Percentiles rank a stretch among this genome's conserved stretches.
These are phyloP conservation scores for Entomortierella parvispora DNA, from an alignment of 192 early-diverging fungal genomes.

Conservation along the genomic window DNA sequence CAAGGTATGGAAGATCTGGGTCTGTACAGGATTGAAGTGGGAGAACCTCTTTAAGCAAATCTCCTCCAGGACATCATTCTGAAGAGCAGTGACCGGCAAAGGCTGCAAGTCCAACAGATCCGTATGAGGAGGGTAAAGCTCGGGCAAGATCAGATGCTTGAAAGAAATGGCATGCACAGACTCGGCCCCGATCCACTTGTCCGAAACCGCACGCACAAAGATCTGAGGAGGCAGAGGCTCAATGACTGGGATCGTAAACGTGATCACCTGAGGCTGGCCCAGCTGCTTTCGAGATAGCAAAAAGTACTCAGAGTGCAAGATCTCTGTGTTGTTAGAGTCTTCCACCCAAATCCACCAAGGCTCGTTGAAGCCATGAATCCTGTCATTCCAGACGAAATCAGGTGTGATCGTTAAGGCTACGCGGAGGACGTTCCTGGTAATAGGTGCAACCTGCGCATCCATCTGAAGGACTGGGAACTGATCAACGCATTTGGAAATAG, in stretches of 20 bases:
- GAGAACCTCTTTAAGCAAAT: slow-evolving; percentile 87
- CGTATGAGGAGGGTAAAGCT: slow-evolving; percentile 86
- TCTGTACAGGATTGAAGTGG: slow-evolving; percentile 99
- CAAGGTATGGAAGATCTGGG: slow-evolving; percentile 98
- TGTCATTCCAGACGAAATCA: slow-evolving; percentile 95
- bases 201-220: slow-evolving; percentile 92
- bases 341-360: slow-evolving; percentile 98
- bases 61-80: slow-evolving; percentile 83
- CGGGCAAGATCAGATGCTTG: slow-evolving; percentile 91
- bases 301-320: slow-evolving; percentile 94
- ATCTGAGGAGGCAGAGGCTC: slow-evolving; percentile 93
- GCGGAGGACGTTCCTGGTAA: slow-evolving; percentile 91
- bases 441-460: slow-evolving; percentile 86
- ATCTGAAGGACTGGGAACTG: slow-evolving; percentile 90
- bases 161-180: slow-evolving; percentile 88
- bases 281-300: slow-evolving; percentile 76
- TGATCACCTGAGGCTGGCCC: slow-evolving; percentile 74
- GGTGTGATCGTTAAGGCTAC: slow-evolving; percentile 83
- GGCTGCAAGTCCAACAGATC: slow-evolving; percentile 94
- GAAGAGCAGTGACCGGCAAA: slow-evolving; percentile 85
- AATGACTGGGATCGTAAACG: slow-evolving; percentile 91
- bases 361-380: slow-evolving; percentile 90
- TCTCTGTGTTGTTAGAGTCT: slow-evolving; percentile 87
- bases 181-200: slow-evolving; percentile 95
- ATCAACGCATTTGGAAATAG: slow-evolving; percentile 76